Evolutionary conservation across 2,329 filamentous ascomycete genomes (phyloP).

Genomic region (Calonectria pseudoreteaudii): DNA sequence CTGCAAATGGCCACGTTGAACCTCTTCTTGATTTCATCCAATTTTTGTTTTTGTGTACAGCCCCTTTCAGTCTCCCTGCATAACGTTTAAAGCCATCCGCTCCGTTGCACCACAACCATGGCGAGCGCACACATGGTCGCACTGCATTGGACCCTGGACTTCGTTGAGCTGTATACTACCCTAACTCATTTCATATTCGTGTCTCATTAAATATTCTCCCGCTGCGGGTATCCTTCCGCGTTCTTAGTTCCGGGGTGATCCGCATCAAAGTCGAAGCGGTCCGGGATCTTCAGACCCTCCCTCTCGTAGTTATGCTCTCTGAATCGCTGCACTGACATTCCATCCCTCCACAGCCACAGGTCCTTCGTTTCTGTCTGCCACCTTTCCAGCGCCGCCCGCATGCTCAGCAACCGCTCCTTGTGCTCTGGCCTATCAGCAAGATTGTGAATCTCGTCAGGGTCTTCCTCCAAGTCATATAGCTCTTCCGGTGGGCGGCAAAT

Average conservation of each 20-base stretch:
- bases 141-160: not conserved
- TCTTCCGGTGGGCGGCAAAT: conserved; percentile 58
- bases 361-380: conserved; percentile 46
- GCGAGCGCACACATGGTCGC: not conserved
- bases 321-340: conserved; percentile 39
- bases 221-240: conserved; percentile 21
- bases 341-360: conserved; percentile 45
- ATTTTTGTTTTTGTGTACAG: not conserved
- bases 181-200: conserved; percentile 7
- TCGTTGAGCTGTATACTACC: not conserved
- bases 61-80: not conserved
- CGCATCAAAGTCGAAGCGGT: conserved; percentile 44
- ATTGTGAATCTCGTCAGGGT: conserved; percentile 59
- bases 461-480: conserved; percentile 58
- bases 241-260: conserved; percentile 30
- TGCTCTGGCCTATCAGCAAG: conserved; percentile 46
- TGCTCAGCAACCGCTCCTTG: conserved; percentile 43
- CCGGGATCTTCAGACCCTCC: conserved; percentile 42
- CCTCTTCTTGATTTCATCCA: not conserved
- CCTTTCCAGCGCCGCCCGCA: conserved; percentile 44
- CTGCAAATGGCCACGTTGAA: not conserved
- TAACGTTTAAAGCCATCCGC: no score
- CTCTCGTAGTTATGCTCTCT: conserved; percentile 36
- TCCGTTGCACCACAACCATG: not conserved
- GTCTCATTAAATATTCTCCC: conserved; percentile 20